Percentiles rank a stretch among this genome's conserved stretches.
Evolutionary conservation across 1,284 basidiomycete genomes (phyloP).

Genomic region (Apiotrichum sp.): DNA sequence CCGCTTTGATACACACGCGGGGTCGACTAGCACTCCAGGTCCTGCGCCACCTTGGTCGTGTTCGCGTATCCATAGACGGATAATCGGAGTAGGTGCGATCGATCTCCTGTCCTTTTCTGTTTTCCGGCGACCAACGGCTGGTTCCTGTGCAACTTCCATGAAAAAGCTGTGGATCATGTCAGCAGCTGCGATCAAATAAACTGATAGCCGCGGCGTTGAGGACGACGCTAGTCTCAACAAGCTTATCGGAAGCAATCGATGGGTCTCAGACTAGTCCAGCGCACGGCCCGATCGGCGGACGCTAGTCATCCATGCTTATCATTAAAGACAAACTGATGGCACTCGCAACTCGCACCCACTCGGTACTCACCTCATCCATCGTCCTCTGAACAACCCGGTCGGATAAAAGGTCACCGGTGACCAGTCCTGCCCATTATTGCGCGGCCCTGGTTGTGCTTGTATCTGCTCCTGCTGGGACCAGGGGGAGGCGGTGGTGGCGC

Average conservation of each 20-base stretch:
- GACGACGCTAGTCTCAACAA: background rate
- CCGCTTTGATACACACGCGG: slow-evolving; percentile 6
- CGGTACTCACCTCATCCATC: slow-evolving; percentile 24
- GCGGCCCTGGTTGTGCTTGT: too few species aligned
- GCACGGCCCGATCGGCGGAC: too few species aligned
- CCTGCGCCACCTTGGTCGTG: slow-evolving; percentile 1
- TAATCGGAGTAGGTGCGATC: slow-evolving; percentile 20
- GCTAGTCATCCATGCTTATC: too few species aligned
- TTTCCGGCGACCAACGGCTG: slow-evolving; percentile 27
- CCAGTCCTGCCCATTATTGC: background rate
- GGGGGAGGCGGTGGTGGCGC: background rate
- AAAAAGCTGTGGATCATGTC: slow-evolving; percentile 14
- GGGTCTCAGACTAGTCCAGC: too few species aligned
- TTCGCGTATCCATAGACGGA: slow-evolving; percentile 23
- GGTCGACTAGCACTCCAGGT: slow-evolving; percentile 7
- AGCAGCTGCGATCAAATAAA: too few species aligned
- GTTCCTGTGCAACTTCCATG: slow-evolving; percentile 27
- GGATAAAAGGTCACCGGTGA: background rate
- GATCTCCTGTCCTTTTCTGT: slow-evolving; percentile 28
- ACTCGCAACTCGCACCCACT: background rate
- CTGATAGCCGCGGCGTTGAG: too few species aligned
- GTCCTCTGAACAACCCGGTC: slow-evolving; percentile 24
- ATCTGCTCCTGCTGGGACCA: too few species aligned
- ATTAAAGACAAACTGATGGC: too few species aligned
- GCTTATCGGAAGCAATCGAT: background rate